Base-by-base conservation (phyloP, 768 basidiomycete genomes). In the Pluteus cervinus region DNA sequence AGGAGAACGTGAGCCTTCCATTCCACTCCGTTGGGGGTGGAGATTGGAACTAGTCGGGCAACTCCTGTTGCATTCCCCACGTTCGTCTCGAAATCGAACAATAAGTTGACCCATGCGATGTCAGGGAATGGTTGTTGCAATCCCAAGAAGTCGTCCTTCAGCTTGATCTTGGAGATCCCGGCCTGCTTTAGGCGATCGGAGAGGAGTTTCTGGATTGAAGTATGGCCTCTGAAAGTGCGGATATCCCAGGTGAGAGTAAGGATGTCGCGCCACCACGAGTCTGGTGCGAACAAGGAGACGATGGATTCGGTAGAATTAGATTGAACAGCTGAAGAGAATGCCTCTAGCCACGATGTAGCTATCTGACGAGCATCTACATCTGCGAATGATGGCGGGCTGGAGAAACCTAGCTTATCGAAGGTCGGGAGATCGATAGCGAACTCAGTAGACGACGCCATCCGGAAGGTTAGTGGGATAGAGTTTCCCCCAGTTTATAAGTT, bases 1-100 rank as follows among this genome's bases (percentile, higher is more conserved):
- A 68, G 69, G 5, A 76, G 32, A 11, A 61, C 62, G 53, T 73
- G 69, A 1, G 72, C 75, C 45, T 65, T 70, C 79, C 77, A 79
- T 17, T 55, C 50, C n/a, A n/a, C n/a, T 2, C 56, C 49, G 2
- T 45, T 52, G 7, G 48, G 26, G 14, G 57, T 51, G n/a, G n/a
- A n/a, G n/a, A n/a, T n/a, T 2, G 68, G 73, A 1, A 77, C 61
- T 14, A 79, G 54, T 15, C 71, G 66, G 17, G 61, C 55, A 24
- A 79, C 46, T 3, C 73, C 73, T 5, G 60, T 61, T 1, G 59
- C 68, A 2, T 56, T 42, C 0, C 69, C 75, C 5, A 65, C 52
- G 4, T 42, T 64, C 12, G 61, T 66, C 23, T 62, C 59, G 43
- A 78, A 79, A 5, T 49, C 52, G 47, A 79, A 73, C 42, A 64